Base-by-base conservation (phyloP, 257 asterid genomes). In the Catharanthus roseus region DNA sequence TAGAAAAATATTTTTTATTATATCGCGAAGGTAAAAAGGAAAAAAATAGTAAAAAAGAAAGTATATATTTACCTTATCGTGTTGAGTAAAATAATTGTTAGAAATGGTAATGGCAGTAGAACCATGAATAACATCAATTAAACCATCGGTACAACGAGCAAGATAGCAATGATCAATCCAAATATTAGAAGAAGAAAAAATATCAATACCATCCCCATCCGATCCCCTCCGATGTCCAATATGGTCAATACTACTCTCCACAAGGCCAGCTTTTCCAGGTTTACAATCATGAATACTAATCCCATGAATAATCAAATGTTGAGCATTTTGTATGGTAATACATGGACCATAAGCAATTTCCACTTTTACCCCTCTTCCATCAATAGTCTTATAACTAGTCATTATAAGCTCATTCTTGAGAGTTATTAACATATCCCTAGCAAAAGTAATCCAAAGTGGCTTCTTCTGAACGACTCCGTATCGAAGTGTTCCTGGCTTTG, bases 101-200 rank as follows among this genome's bases (percentile, higher is more conserved):
- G 98, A 90, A 34, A 93, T 87, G 58, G 98, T 92, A 61, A 92
- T 75, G 39, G 70, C 86, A 1, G 95, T 92, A 56, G 97, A 90
- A 38, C 75, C 96, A 75, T 88, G 98, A 50, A 92, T 90, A 2
- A 90, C 89, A 66, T 90, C 98, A 39, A 92, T 90, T 21, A 92
- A 90, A 1, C 98, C 96, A 72, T 88, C 96, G 1, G 66, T 4
- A 44, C 85, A 67, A 1, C 84, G 87, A 0, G 96, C 81, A 61
- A 92, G 91, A 51, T n/a, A 82, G 50, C 96, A 90, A 74, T 90
- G 98, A 24, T 92, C 97, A 31, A 92, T 86, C 97, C 98, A 90
- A 31, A 92, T 4, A 75, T 88, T 68, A 0, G 93, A 24, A 0
- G 97, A 86, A 29, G 34, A 74, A 73, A 86, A 92, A 29, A 92